Evolutionary conservation across 495 filamentous ascomycete species (phyloP), one percentile per base, ranked within the genome.

Genomic region (Neurospora sp.): DNA sequence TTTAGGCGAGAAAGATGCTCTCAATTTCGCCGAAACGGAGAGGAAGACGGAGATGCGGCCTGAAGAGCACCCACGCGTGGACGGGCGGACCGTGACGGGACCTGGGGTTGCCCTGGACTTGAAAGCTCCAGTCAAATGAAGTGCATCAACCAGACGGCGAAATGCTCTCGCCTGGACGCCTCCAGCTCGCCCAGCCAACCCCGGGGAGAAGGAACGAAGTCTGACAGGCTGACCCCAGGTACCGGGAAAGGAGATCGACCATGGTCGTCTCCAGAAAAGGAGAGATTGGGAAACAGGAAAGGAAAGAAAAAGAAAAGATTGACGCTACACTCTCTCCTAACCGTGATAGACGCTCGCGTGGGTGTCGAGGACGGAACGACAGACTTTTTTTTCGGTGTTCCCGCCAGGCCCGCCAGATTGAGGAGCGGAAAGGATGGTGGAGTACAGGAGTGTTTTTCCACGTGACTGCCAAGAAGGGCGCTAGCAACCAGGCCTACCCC

Each of bases 401-500:
- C 74, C 75, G 75, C 72, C 48, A 59, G 44, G 20, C 48, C 48
- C 48, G 48, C 48, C 48, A 45, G n/a, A 45, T 45, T 45, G 71
- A 71, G 74, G 73, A 69, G 74, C 42, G 70, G 65, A 68, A 68
- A 70, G 59, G 69, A 73, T 35, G 53, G 78, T 80, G 79, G 77
- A 75, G 79, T 74, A 74, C 79, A 79, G 73, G 42, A 74, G 45
- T 16, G 4, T 44, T 40, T 9, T 3, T 1, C 38, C 79, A 80
- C 79, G 79, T 80, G 79, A 80, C 27, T 14, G 65, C 68, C 70
- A 74, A 76, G 70, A 16, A 37, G 27, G 12, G 72, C 61, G 61
- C 74, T 79, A 61, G 27, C 27, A 61, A 31, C 53, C 22, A 61
- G 53, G 22, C 53, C 27, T 65, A 65, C 9, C 14, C 53, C 27